Base-by-base conservation (phyloP, 208 protist species). In the Phytomonas sp. region DNA sequence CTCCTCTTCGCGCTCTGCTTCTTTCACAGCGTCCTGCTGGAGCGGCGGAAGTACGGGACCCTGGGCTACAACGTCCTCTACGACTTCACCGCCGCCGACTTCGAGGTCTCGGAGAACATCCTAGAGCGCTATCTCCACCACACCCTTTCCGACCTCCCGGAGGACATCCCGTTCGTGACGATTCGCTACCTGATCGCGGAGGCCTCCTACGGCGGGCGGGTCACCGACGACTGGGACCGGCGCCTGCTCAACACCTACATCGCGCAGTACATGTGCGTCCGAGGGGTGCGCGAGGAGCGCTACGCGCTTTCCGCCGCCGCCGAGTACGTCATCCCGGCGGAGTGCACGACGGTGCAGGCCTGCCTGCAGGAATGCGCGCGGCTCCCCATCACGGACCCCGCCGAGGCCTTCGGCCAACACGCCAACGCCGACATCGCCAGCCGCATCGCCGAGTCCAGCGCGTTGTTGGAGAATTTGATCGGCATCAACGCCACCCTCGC, bases 41-140 rank as follows among this genome's bases (percentile, higher is more conserved):
- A 99, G 83, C 82, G 98, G 33, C 81, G 96, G 33, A 99, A 99
- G 88, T 99, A 99, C 86, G 91, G 93, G 34, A 97, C 97, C 37
- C 84, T 99, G 3, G 98, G 98, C 63, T 99, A 98, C 91, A 99
- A 99, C 82, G 97, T 99, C 29, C 77, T 94, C 23, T 99, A 99
- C 83, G 97, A 98, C 77, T 99, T 99, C 84, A 99, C 97, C 77
- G 90, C 97, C 63, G 97, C 95, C 23, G 98, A 99, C 83, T 99
- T 98, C 70, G 91, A 98, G 67, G 92, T 98, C 11, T 96, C 87
- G 49, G 92, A 98, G 79, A 96, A 93, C 69, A 93, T 99, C 67
- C 82, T 98, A 11, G 71, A 88, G 32, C 70, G 97, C 8, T 98
- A 98, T 80, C 77, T 96, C 32, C 73, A 84, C 42, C 73, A 93